Base-by-base conservation (phyloP, 441 rosid species). In the Metrosideros polymorpha region DNA sequence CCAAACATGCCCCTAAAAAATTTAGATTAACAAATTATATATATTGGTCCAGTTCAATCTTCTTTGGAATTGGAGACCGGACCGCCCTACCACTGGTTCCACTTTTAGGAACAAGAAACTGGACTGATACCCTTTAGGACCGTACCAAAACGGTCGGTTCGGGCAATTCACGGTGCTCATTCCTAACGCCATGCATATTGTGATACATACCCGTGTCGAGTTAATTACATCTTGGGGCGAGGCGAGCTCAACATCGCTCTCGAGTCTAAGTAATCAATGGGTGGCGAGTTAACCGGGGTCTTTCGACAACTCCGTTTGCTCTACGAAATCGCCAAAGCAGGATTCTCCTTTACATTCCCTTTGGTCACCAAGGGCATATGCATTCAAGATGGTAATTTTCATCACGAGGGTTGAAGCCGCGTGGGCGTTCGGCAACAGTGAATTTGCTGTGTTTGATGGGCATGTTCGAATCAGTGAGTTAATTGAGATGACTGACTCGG, bases 201-300 rank as follows among this genome's bases (percentile, higher is more conserved):
- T n/a, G n/a, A n/a, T n/a, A n/a, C n/a, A n/a, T n/a, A n/a, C n/a
- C n/a, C n/a, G n/a, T 6, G 3, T 0, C 19, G 19, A 29, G 1
- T 6, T 29, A 14, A 29, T 14, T 1, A 29, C 39, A 0, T 59
- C 42, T 13, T 0, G 1, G 1, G 35, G 9, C 2, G 3, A 61
- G 35, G 9, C 2, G 3, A 61, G 12, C 24, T 30, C 24, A 3
- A 18, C 12, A 15, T 30, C 6, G 8, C 75, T 3, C 6, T 53
- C 2, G 5, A 30, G 12, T 8, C 6, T 4, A 2, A 4, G 42
- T 2, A 30, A 61, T 30, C 0, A 2, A 17, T 9, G 10, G 29
- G 42, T 2, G 1, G 0, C 6, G 0, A 61, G 24, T 30, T 15
- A 7, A 17, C 17, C 6, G 1, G 0, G 8, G 30, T 61, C 24